Percentiles rank a stretch among this genome's conserved stretches.
Conservation (phyloP, 371 early-diverging fungal species). For the Apophysomyces trapeziformis region DNA sequence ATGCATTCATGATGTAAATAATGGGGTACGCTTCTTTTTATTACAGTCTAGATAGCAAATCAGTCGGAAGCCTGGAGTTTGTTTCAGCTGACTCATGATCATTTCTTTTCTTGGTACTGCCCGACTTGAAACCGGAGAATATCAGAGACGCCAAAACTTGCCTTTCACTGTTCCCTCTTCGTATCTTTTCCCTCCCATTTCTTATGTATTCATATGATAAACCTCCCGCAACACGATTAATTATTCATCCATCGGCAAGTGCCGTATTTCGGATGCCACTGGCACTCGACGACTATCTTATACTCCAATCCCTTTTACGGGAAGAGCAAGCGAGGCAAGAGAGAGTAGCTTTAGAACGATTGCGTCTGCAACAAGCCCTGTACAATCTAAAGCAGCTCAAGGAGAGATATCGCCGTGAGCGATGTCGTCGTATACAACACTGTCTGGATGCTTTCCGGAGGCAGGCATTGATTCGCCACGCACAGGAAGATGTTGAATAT, state of each 20-base stretch:
- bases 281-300: conserved; percentile 36
- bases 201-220: neutral
- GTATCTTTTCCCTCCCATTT: too few relatives aligned
- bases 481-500: neutral
- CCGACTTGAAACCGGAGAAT: too few relatives aligned
- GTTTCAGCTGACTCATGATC: too few relatives aligned
- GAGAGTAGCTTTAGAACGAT: neutral
- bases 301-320: conserved; percentile 27
- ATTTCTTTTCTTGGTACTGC: too few relatives aligned
- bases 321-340: neutral
- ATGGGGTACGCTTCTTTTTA: too few relatives aligned
- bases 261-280: neutral
- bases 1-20: too few relatives aligned
- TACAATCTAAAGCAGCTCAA: conserved; percentile 20
- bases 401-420: conserved; percentile 25
- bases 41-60: too few relatives aligned
- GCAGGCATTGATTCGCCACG: conserved; percentile 5
- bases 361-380: conserved; percentile 4
- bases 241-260: neutral
- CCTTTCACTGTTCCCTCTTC: too few relatives aligned
- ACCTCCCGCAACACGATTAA: neutral
- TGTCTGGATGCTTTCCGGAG: conserved; percentile 19
- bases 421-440: conserved; percentile 22
- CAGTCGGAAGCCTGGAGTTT: too few relatives aligned
- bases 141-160: too few relatives aligned